Base-by-base conservation (phyloP, 805 yeast species). In the Metschnikowia drakensbergensis region DNA sequence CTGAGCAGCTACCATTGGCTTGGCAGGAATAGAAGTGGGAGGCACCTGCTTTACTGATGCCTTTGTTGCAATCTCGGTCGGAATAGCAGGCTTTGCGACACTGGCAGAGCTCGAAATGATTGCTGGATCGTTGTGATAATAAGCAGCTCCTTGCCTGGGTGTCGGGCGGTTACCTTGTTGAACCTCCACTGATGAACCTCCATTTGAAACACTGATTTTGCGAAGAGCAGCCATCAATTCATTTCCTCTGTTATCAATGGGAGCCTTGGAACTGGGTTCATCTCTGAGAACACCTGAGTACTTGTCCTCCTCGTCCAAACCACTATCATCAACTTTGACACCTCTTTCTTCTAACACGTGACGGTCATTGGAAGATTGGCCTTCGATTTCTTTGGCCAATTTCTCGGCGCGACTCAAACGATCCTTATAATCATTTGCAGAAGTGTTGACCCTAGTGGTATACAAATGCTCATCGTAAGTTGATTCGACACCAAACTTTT, bases 311-410 rank as follows among this genome's bases (percentile, higher is more conserved):
- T 94, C 99, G 66, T 94, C 98, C 57, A 88, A 56, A 13, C 96
- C 96, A 51, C 86, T 80, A 61, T 88, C 96, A 63, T 88, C 96
- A 34, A 86, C 78, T 13, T 65, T 60, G 11, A 82, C 53, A 26
- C 96, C 96, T 65, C 99, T 82, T 66, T 92, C 99, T 64, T 92
- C 99, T 53, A 96, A 92, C 26, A 91, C 54, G 64, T 94, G 98
- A 28, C 80, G 69, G 61, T 88, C 90, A 27, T 84, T 85, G 25
- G 84, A 76, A 6, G 50, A 23, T 57, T 81, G 85, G 35, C 77
- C 68, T 65, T 87, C 94, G 58, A 92, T 92, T 62, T 94, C 98
- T 41, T 72, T 75, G 1, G 98, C 97, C 49, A 94, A 66, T 55
- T 74, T 72, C 42, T 84, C 90, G 3, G 99, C 99, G 49, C 79